Percentiles rank a stretch among this genome's conserved stretches.
Evolutionary conservation across 164 flowering plant species (phyloP).

Genomic region (Kalanchoe fedtschenkoi): DNA sequence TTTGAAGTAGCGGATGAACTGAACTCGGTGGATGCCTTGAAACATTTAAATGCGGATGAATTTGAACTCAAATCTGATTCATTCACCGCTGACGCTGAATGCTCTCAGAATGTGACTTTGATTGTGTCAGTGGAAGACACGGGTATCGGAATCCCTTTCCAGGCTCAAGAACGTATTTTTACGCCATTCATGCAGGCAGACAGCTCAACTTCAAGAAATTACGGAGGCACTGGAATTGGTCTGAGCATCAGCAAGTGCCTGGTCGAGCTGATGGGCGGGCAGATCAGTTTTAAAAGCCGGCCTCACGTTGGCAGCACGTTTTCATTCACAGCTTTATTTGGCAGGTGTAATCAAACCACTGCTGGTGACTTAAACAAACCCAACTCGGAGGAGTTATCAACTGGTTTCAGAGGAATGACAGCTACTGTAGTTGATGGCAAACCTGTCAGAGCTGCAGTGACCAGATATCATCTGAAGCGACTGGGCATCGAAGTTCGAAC

Average conservation of each 20-base stretch:
- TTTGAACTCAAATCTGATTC: conserved; percentile 20
- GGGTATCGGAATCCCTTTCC: conserved; percentile 75
- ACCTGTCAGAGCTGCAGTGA: conserved; percentile 82
- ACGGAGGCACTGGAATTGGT: conserved; percentile 94
- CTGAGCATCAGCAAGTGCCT: conserved; percentile 86
- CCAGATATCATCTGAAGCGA: conserved; percentile 70
- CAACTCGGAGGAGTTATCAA: conserved; percentile 37
- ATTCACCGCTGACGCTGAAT: conserved; percentile 16
- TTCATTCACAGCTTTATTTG: conserved; percentile 57
- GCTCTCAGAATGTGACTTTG: conserved; percentile 38
- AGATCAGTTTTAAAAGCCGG: conserved; percentile 63
- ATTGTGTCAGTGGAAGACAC: conserved; percentile 84
- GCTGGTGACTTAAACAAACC: conserved; percentile 9
- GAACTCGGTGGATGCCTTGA: conserved; percentile 54
- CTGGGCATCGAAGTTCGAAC: conserved; percentile 64
- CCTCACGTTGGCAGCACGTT: conserved; percentile 86
- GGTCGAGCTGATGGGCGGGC: conserved; percentile 88
- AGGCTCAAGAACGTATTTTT: conserved; percentile 68
- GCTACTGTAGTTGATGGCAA: conserved; percentile 71
- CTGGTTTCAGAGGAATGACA: conserved; percentile 44
- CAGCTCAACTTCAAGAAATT: conserved; percentile 81
- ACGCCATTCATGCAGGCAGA: conserved; percentile 96
- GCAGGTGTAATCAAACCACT: conserved; percentile 29
- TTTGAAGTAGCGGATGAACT: conserved; percentile 64
- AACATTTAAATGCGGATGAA: conserved; percentile 35